These are phyloP conservation scores for Insectozyma bohioensis DNA, from an alignment of 1,139 yeast genomes.

Conservation along the genomic window DNA sequence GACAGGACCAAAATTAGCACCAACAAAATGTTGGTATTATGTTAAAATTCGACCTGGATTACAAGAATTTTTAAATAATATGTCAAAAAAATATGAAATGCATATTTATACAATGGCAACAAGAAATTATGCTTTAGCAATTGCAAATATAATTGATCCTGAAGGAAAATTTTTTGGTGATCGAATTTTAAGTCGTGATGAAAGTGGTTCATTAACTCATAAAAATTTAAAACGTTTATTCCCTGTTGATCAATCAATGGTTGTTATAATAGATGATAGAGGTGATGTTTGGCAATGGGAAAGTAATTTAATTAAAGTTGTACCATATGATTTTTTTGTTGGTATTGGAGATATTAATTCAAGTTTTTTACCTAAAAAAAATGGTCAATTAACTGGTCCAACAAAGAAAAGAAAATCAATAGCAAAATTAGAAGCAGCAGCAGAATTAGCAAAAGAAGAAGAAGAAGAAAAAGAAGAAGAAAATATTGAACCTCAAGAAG, in stretches of 20 bases:
- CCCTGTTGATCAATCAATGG: slow-evolving; percentile 97
- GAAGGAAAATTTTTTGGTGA: slow-evolving; percentile 84
- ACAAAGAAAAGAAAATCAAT: slow-evolving; percentile 59
- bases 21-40: slow-evolving; percentile 77
- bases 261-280: slow-evolving; percentile 92
- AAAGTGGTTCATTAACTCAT: slow-evolving; percentile 88
- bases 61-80: slow-evolving; percentile 61
- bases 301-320: slow-evolving; percentile 83
- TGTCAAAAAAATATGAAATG: slow-evolving; percentile 73
- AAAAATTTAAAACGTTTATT: slow-evolving; percentile 85
- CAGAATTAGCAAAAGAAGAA: slow-evolving; percentile 14
- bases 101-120: slow-evolving; percentile 99
- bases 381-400: slow-evolving; percentile 68
- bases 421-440: slow-evolving; percentile 46
- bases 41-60: slow-evolving; percentile 92
- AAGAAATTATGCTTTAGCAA: slow-evolving; percentile 84
- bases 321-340: slow-evolving; percentile 93
- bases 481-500: slow-evolving; percentile 11
- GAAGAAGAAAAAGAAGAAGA: slow-evolving; percentile 12
- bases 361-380: slow-evolving; percentile 82
- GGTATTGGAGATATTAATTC: slow-evolving; percentile 98
- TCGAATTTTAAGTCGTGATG: slow-evolving; percentile 88
- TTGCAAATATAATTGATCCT: slow-evolving; percentile 91
- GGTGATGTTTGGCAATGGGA: slow-evolving; percentile 99
- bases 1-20: slow-evolving; percentile 57